Conservation (phyloP, 768 basidiomycete genomes). For the Hericium rajendrae region DNA sequence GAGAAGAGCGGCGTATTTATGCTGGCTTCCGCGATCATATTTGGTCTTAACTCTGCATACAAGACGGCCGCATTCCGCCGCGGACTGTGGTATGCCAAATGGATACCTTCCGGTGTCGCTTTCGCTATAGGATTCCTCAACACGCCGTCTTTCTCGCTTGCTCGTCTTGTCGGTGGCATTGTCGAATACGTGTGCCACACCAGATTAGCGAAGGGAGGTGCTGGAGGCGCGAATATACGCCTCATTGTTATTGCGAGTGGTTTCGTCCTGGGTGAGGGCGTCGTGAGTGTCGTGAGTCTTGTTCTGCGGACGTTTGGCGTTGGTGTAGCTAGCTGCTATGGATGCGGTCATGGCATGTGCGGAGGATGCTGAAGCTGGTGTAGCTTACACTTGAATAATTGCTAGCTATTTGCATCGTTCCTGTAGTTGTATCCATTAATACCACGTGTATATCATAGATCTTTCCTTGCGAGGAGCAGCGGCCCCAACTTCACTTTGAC, state of each 20-base stretch:
- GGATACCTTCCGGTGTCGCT: conserved; percentile 88
- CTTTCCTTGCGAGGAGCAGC: not conserved
- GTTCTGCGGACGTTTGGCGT: conserved; percentile 65
- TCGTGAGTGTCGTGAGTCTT: conserved; percentile 75
- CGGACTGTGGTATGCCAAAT: conserved; percentile 48
- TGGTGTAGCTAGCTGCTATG: conserved; percentile 75
- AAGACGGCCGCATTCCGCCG: conserved; percentile 52
- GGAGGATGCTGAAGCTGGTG: conserved; percentile 42
- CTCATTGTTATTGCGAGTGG: conserved; percentile 88
- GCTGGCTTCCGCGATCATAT: conserved; percentile 64
- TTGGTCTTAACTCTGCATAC: conserved; percentile 52
- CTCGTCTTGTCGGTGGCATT: conserved; percentile 81
- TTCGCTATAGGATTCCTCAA: conserved; percentile 96
- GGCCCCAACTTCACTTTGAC: not conserved
- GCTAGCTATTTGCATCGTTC: not conserved
- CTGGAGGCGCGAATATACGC: conserved; percentile 50
- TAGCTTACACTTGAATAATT: not conserved
- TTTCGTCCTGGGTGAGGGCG: conserved; percentile 92
- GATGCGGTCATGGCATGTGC: conserved; percentile 71
- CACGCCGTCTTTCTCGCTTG: conserved; percentile 89
- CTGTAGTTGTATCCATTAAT: not conserved
- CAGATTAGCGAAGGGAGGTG: conserved; percentile 32
- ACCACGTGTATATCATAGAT: not conserved
- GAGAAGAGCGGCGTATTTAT: conserved; percentile 69
- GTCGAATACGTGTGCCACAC: conserved; percentile 62